Conservation (phyloP, 352 stramenopile genomes). For the Globisporangium acanthophoron region DNA sequence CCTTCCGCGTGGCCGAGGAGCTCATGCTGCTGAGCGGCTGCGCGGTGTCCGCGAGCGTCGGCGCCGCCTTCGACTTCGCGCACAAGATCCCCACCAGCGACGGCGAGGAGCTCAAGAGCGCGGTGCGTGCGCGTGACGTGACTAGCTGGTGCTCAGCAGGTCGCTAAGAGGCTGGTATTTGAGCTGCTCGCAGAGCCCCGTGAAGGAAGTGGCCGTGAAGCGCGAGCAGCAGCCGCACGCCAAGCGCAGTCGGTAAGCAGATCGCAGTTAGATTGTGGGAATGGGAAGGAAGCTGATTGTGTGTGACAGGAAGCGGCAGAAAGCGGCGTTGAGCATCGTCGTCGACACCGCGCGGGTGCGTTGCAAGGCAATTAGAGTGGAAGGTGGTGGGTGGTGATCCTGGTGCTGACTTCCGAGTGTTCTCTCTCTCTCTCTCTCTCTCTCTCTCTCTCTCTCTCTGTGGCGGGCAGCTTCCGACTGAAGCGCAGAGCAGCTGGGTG, state of each 20-base stretch:
- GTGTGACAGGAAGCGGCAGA: slow-evolving; percentile 10
- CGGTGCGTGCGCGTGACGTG: neutral
- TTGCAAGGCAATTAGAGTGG: no score
- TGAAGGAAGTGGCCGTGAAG: neutral
- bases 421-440: neutral
- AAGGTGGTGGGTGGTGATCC: neutral
- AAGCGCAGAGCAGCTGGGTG: neutral
- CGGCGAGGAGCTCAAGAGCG: neutral
- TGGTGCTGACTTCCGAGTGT: no score
- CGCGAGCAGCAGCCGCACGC: neutral
- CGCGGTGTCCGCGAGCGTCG: slow-evolving; percentile 5
- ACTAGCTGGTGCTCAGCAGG: neutral
- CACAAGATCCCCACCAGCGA: neutral
- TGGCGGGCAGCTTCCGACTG: neutral
- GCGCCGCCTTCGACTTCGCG: neutral
- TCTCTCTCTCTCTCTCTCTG: neutral
- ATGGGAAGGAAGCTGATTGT: neutral
- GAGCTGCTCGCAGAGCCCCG: no score
- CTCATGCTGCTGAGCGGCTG: slow-evolving; percentile 68
- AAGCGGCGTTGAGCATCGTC: slow-evolving; percentile 7
- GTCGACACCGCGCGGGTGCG: slow-evolving; percentile 5
- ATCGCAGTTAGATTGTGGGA: neutral
- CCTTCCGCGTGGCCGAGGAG: slow-evolving; percentile 69
- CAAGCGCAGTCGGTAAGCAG: neutral
- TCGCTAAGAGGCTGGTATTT: no score